phyloP scores from a whole-genome alignment of 148 eudicot genomes.

The Suaeda aralocaspica region DNA sequence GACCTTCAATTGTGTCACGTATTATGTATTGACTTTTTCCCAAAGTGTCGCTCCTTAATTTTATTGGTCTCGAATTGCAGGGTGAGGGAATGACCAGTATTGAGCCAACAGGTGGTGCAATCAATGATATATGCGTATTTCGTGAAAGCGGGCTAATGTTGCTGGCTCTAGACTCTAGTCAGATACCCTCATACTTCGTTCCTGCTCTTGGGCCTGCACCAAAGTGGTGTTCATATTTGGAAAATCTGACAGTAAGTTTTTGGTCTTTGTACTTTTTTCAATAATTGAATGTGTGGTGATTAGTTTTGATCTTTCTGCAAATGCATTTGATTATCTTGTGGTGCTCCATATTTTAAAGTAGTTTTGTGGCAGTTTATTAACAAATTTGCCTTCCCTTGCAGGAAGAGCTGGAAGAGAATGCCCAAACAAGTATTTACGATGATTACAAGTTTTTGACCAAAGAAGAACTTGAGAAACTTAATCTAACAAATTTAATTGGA shows the following conservation, averaged over 20 bases:
- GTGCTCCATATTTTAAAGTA: not conserved
- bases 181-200: conserved; percentile 80
- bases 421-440: conserved; percentile 82
- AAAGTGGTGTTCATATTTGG: conserved; percentile 89
- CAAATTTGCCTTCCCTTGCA: conserved; percentile 26
- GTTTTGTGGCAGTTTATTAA: conserved; percentile 9
- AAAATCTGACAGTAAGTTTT: conserved; percentile 60
- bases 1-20: not conserved
- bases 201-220: conserved; percentile 99
- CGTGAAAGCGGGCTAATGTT: conserved; percentile 74
- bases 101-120: conserved; percentile 80
- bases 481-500: conserved; percentile 69
- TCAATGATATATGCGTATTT: conserved; percentile 79
- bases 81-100: conserved; percentile 96
- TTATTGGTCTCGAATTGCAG: conserved; percentile 35
- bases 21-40: not conserved
- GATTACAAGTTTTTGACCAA: conserved; percentile 82
- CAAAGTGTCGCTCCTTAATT: not conserved
- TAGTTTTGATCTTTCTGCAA: not conserved
- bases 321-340: conserved; percentile 7
- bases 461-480: conserved; percentile 75
- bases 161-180: conserved; percentile 75
- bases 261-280: too few relatives aligned
- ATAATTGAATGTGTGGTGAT: not conserved
- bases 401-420: conserved; percentile 93